Evolutionary conservation across 192 early-diverging fungal genomes (phyloP), one percentile per base, ranked within the genome.

Genomic region (Entomortierella chlamydospora): DNA sequence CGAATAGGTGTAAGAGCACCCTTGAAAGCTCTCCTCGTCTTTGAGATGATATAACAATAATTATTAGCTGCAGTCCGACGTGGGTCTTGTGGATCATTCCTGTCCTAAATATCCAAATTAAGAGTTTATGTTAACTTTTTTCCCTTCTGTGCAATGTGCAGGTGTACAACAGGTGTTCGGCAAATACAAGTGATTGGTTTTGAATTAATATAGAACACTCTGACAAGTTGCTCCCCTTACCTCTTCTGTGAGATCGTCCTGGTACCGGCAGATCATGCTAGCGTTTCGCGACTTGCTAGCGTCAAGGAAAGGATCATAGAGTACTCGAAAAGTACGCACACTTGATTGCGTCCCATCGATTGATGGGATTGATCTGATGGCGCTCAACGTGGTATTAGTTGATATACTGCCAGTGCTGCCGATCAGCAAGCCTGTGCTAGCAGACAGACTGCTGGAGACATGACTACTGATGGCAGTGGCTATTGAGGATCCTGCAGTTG

Each of bases 241-340:
- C 74, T 79, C 74, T 10, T 79, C 74, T 15, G 61, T 61, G 28
- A 79, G 68, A 70, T 79, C 74, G 37, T 79, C 74, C 37, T 79
- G 74, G 51, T 79, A 79, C 13, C 74, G 74, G 57, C 74, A 79
- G 10, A 79, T 63, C 17, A 79, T 47, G 29, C 52, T 65, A 17
- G 74, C 49, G 29, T 79, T 79, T 51, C 54, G 64, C 18, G 74
- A 59, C 42, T 79, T 79, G 43, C 74, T 79, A 26, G 74, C 67
- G 30, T 79, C 74, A 29, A 79, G 26, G 52, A 79, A 79, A 20
- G 74, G 74, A 49, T 79, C 74, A 51, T 79, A 79, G 7, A 79
- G 68, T 0, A 79, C 68, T 25, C 63, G 69, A 49, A 79, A 79
- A 68, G 61, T 79, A 1, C 74, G 67, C 3, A 78, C 50, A 34